Percentiles rank a stretch among this genome's conserved stretches.
Evolutionary conservation across 768 basidiomycete species (phyloP).

Genomic region (Agrocybe pediades): DNA sequence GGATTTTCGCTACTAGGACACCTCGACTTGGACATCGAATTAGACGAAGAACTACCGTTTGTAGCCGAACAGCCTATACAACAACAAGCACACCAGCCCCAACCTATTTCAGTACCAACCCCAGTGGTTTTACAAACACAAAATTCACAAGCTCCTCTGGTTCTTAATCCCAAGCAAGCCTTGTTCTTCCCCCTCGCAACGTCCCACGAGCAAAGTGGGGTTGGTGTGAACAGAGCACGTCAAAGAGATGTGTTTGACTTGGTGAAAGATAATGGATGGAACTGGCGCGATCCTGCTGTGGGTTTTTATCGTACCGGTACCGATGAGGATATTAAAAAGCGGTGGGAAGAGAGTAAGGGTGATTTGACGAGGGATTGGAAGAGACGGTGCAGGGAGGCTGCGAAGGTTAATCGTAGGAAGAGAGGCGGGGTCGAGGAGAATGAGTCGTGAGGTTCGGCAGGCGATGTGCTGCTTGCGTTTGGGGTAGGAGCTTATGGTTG

Average conservation of each 20-base stretch:
- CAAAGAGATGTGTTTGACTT: slow-evolving; percentile 51
- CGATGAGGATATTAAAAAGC: slow-evolving; percentile 60
- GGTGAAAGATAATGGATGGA: slow-evolving; percentile 48
- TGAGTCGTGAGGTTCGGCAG: slow-evolving; percentile 6
- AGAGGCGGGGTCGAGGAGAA: slow-evolving; percentile 35
- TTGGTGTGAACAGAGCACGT: slow-evolving; percentile 29
- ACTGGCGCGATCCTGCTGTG: slow-evolving; percentile 42
- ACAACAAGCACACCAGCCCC: slow-evolving; percentile 4
- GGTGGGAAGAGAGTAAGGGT: slow-evolving; percentile 72
- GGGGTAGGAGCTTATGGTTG: too few relatives aligned
- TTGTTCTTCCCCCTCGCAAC: slow-evolving; percentile 62
- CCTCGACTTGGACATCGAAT: slow-evolving; percentile 71
- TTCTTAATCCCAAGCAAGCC: slow-evolving; percentile 54
- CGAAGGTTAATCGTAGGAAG: slow-evolving; percentile 60
- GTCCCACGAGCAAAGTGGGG: slow-evolving; percentile 8
- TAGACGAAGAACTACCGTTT: slow-evolving; percentile 57
- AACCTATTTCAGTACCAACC: slow-evolving; percentile 8
- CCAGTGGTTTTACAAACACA: slow-evolving; percentile 20
- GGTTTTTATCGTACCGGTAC: slow-evolving; percentile 53
- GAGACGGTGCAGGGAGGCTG: slow-evolving; percentile 72
- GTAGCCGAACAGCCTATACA: slow-evolving; percentile 14
- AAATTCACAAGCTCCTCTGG: slow-evolving; percentile 27
- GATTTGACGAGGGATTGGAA: slow-evolving; percentile 80
- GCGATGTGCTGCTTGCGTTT: too few relatives aligned
- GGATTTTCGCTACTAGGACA: slow-evolving; percentile 79